Base-by-base conservation (phyloP, 179 eudicot species). In the Beta lomatogona region DNA sequence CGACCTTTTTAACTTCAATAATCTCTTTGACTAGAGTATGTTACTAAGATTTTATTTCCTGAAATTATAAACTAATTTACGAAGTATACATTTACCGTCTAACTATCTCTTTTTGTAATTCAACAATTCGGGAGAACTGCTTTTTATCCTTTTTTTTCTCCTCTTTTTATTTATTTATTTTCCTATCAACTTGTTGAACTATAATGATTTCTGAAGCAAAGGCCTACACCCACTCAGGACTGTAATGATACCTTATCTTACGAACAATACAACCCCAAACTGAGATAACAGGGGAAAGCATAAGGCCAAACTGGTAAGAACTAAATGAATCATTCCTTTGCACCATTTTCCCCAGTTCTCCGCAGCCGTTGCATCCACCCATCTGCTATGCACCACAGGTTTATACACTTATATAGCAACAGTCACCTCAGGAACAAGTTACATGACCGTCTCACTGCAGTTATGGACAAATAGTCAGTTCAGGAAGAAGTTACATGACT, bases 211-310 rank as follows among this genome's bases (percentile, higher is more conserved):
- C 67, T 28, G 72, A 67, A 50, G 57, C 73, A 57, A 80, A 61
- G n/a, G 5, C 76, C 98, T 95, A 93, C 95, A 95, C 99, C 93
- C 95, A 94, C 91, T 93, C 98, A 76, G 97, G 97, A 82, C 91
- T 92, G 85, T 86, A 89, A 79, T 95, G 86, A 81, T 93, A 93
- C 91, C 97, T 90, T 89, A 93, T 91, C 85, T 91, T 95, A 82
- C 97, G 97, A 60, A 92, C 89, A 79, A 87, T 88, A 80, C 99
- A 94, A 73, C 92, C 99, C 99, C 98, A 95, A 80, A 95, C 88
- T 68, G 98, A 95, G 86, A 94, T 89, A 86, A 91, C 89, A 55
- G 94, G 99, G 75, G 90, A 89, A 76, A 92, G 90, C 28, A 85
- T 85, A 83, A 94, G 99, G 77, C 93, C 87, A 83, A 82, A 89